phyloP scores from a whole-genome alignment of 768 basidiomycete species.

The Lentinula detonsa region DNA sequence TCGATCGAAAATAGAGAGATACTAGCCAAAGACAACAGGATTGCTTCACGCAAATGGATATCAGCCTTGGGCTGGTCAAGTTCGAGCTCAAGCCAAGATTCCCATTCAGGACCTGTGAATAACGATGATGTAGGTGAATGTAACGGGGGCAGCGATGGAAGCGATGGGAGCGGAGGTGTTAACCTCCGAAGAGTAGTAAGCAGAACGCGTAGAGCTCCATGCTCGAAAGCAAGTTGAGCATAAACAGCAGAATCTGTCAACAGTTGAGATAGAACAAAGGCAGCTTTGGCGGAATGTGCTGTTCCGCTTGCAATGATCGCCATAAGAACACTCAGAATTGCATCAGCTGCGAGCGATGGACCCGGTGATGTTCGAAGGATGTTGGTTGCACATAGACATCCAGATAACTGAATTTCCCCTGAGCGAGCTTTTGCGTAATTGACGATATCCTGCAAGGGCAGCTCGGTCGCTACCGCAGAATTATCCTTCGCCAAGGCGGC shows the following conservation, averaged over 20 bases:
- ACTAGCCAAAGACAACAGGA: conserved; percentile 67
- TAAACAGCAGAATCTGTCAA: conserved; percentile 65
- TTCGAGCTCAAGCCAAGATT: conserved; percentile 41
- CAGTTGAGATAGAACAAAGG: conserved; percentile 68
- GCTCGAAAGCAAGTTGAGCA: conserved; percentile 62
- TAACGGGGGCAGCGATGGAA: conserved; percentile 41
- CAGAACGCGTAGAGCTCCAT: neutral
- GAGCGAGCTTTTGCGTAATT: conserved; percentile 52
- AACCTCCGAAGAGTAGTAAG: conserved; percentile 28
- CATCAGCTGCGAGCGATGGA: conserved; percentile 10
- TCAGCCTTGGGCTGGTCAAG: conserved; percentile 61
- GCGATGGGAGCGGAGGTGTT: conserved; percentile 40
- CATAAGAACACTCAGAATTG: conserved; percentile 67
- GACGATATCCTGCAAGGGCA: conserved; percentile 36
- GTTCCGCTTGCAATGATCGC: conserved; percentile 25
- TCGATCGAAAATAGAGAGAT: conserved; percentile 70
- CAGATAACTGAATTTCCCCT: conserved; percentile 61
- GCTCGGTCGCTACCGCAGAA: conserved; percentile 38
- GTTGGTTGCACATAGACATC: conserved; percentile 65
- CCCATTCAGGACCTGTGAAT: conserved; percentile 3
- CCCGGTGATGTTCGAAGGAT: conserved; percentile 48
- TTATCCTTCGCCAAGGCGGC: conserved; percentile 66
- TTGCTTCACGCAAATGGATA: conserved; percentile 64
- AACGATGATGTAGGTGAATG: neutral
- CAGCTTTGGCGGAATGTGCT: conserved; percentile 50